Evolutionary conservation across 179 eudicot genomes (phyloP).

Genomic region (Drosera spatulata): DNA sequence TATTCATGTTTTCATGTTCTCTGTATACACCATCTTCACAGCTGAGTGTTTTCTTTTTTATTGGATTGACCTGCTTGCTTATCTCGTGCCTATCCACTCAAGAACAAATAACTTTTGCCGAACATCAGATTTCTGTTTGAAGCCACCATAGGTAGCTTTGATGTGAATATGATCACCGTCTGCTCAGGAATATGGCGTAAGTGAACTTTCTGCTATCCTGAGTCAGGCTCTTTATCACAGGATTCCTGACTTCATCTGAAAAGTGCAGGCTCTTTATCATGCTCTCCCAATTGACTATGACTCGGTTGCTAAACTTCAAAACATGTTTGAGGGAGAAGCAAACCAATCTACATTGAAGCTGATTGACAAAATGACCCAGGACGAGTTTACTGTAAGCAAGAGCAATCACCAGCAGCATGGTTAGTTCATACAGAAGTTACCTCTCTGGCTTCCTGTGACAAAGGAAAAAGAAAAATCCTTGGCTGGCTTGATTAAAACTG

Average conservation of each 20-base stretch:
- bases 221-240: too few relatives aligned
- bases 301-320: slow-evolving; percentile 63
- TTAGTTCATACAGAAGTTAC: slow-evolving; percentile 8
- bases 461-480: neutral
- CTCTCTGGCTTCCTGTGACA: too few relatives aligned
- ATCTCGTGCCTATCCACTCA: too few relatives aligned
- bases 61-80: too few relatives aligned
- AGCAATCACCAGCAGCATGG: slow-evolving; percentile 78
- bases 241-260: too few relatives aligned
- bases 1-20: neutral
- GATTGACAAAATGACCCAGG: slow-evolving; percentile 69
- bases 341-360: slow-evolving; percentile 56
- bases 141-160: too few relatives aligned
- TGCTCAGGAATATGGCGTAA: too few relatives aligned
- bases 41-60: too few relatives aligned
- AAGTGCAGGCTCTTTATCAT: slow-evolving; percentile 80
- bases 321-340: slow-evolving; percentile 63
- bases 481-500: neutral
- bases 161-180: too few relatives aligned
- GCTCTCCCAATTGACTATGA: slow-evolving; percentile 82
- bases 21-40: neutral
- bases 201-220: too few relatives aligned
- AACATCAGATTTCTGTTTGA: too few relatives aligned
- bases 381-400: slow-evolving; percentile 66
- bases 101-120: too few relatives aligned